A percentile compares a stretch with the other conserved stretches of the same genome.
phyloP scores from a whole-genome alignment of 768 basidiomycete species.

The Leccinum subtestaceum region DNA sequence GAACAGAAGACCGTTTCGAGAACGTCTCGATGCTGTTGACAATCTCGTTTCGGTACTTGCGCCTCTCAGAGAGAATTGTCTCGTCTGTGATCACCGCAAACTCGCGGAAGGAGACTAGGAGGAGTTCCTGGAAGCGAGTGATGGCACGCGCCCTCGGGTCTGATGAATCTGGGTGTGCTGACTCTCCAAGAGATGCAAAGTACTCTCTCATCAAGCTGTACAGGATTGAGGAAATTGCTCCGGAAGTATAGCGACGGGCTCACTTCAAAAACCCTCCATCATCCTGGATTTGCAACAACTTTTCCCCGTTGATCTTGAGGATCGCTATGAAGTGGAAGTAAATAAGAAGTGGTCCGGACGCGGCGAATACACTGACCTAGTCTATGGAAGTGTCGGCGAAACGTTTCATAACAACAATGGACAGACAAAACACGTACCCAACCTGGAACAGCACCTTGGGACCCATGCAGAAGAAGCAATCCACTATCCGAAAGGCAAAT shows the following conservation, averaged over 20 bases:
- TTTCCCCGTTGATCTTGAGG: slow-evolving; percentile 95
- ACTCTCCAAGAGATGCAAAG: slow-evolving; percentile 89
- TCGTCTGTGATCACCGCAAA: slow-evolving; percentile 97
- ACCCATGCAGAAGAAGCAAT: slow-evolving; percentile 99
- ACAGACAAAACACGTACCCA: slow-evolving; percentile 50
- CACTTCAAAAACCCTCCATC: slow-evolving; percentile 96
- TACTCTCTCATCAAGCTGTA: slow-evolving; percentile 90
- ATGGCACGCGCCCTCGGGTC: slow-evolving; percentile 92
- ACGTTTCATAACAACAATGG: neutral
- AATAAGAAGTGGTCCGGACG: slow-evolving; percentile 9
- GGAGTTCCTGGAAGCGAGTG: slow-evolving; percentile 94
- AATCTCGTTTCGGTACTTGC: slow-evolving; percentile 83
- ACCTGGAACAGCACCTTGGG: slow-evolving; percentile 99
- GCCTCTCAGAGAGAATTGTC: slow-evolving; percentile 82
- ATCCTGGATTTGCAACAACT: slow-evolving; percentile 88
- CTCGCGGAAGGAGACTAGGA: slow-evolving; percentile 96
- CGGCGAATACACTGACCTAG: slow-evolving; percentile 45
- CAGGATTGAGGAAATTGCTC: neutral
- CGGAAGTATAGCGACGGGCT: slow-evolving; percentile 18
- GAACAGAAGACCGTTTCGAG: slow-evolving; percentile 85
- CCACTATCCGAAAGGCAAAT: slow-evolving; percentile 95
- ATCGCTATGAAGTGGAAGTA: slow-evolving; percentile 61
- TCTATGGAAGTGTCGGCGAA: slow-evolving; percentile 33
- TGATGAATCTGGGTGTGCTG: slow-evolving; percentile 85
- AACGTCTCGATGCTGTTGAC: slow-evolving; percentile 92